phyloP scores from a whole-genome alignment of 2,329 filamentous ascomycete genomes.

The Coniosporium tulheliwenetii region DNA sequence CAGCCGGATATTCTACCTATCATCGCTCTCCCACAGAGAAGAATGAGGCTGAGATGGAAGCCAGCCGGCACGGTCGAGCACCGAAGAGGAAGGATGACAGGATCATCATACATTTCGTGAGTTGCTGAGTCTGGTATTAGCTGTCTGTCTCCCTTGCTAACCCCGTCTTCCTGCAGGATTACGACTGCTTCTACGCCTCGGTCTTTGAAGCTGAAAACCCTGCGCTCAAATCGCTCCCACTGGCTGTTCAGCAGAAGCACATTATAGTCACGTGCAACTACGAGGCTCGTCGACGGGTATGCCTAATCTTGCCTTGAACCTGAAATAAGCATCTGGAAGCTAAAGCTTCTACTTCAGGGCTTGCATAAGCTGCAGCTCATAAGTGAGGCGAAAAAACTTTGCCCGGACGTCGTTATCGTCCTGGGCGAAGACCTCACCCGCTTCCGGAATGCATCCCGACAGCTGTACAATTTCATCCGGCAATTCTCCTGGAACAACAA shows the following conservation, averaged over 20 bases:
- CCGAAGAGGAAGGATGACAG: constrained; percentile 42
- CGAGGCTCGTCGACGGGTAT: constrained; percentile 53
- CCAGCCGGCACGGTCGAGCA: not conserved
- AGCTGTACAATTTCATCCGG: constrained; percentile 57
- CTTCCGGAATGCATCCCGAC: constrained; percentile 78
- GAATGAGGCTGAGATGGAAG: not conserved
- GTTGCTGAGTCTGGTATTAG: constrained; percentile 2
- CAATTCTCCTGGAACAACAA: constrained; percentile 62
- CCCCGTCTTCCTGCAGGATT: constrained; percentile 36
- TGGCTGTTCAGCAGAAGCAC: constrained; percentile 85
- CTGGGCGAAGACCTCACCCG: constrained; percentile 74
- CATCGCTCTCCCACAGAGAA: too few species aligned
- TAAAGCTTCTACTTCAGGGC: constrained; percentile 16
- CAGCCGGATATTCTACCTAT: too few species aligned
- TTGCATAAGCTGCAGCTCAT: constrained; percentile 76
- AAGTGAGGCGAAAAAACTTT: constrained; percentile 61
- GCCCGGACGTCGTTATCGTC: constrained; percentile 72
- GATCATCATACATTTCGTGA: constrained; percentile 69
- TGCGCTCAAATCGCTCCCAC: constrained; percentile 51
- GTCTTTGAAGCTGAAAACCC: constrained; percentile 75
- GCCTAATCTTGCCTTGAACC: constrained; percentile 2
- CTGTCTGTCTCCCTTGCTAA: constrained; percentile 4
- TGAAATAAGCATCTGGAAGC: not conserved
- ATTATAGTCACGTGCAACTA: constrained; percentile 93
- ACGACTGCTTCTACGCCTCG: constrained; percentile 90